phyloP scores from a whole-genome alignment of 352 stramenopile genomes.

The Halophytophthora batemanensis region DNA sequence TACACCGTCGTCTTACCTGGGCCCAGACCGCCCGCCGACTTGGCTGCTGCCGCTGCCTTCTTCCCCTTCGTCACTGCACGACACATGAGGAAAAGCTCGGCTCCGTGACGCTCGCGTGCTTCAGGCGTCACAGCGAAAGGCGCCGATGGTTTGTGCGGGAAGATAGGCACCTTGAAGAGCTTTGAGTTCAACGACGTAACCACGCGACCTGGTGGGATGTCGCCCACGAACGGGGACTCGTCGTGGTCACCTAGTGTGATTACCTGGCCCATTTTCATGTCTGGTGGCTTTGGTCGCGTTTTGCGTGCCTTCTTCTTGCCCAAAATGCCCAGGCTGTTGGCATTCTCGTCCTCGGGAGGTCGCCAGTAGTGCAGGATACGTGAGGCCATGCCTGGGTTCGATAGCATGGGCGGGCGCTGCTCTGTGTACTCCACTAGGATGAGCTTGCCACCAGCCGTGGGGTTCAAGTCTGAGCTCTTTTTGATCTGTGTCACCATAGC shows the following conservation, averaged over 20 bases:
- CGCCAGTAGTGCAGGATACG: constrained; percentile 86
- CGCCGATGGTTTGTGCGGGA: constrained; percentile 56
- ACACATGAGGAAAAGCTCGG: constrained; percentile 72
- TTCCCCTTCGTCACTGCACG: constrained; percentile 74
- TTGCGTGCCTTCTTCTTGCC: constrained; percentile 80
- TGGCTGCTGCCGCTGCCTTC: constrained; percentile 29
- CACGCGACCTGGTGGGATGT: constrained; percentile 69
- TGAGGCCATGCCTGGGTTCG: constrained; percentile 79
- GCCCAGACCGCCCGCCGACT: constrained; percentile 31
- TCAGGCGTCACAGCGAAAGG: constrained; percentile 46
- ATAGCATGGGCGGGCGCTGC: constrained; percentile 75
- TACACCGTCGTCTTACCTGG: constrained; percentile 63
- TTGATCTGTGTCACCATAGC: constrained; percentile 85
- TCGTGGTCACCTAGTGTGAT: constrained; percentile 79
- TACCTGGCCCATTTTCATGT: constrained; percentile 81
- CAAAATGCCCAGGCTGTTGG: constrained; percentile 31
- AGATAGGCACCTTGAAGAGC: constrained; percentile 82
- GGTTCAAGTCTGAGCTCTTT: constrained; percentile 80
- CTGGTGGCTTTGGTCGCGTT: constrained; percentile 57
- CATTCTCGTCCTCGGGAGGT: constrained; percentile 53
- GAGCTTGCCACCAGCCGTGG: constrained; percentile 67
- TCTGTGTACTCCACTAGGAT: constrained; percentile 86
- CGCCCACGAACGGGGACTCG: constrained; percentile 78
- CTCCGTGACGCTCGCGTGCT: constrained; percentile 35
- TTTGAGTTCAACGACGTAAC: constrained; percentile 83